A percentile compares a stretch with the other conserved stretches of the same genome.
These are phyloP conservation scores for Tillandsia leiboldiana DNA, from an alignment of 176 grass and related monocot species.

Conservation along the genomic window DNA sequence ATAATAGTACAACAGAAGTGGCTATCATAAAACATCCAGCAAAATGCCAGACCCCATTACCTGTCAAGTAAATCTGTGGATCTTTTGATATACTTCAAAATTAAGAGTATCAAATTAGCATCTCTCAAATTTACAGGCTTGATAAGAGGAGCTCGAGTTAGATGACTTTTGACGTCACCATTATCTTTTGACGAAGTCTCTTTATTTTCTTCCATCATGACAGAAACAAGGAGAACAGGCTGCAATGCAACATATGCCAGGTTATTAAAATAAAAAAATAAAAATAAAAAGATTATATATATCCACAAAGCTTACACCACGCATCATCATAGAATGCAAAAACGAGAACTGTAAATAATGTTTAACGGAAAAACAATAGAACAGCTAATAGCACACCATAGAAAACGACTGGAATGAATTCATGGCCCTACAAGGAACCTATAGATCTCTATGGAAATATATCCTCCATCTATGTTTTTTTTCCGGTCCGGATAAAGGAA, in stretches of 20 bases:
- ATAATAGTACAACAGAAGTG: neutral
- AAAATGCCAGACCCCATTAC: constrained; percentile 7
- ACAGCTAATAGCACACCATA: too few species aligned
- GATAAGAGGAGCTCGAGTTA: constrained; percentile 7
- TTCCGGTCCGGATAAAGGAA: too few species aligned
- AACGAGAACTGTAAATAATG: too few species aligned
- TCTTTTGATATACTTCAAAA: constrained; percentile 45
- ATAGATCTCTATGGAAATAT: too few species aligned
- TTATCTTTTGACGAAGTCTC: constrained; percentile 20
- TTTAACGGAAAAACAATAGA: too few species aligned
- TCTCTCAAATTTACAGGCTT: constrained; percentile 19
- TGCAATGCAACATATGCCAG: constrained; percentile 22
- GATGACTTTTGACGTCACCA: constrained; percentile 17
- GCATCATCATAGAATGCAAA: too few species aligned
- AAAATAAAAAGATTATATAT: neutral
- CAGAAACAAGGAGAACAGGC: constrained; percentile 63
- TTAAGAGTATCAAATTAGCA: constrained; percentile 33
- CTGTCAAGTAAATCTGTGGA: constrained; percentile 39
- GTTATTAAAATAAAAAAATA: neutral
- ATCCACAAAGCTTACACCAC: neutral
- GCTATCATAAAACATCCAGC: neutral
- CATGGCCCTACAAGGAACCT: too few species aligned
- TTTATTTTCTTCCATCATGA: constrained; percentile 39
- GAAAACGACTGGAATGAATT: too few species aligned
- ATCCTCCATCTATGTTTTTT: too few species aligned